Evolutionary conservation across 306 rosid genomes (phyloP), one percentile per base, ranked within the genome.

Genomic region (Herpetospermum pedunculosum): DNA sequence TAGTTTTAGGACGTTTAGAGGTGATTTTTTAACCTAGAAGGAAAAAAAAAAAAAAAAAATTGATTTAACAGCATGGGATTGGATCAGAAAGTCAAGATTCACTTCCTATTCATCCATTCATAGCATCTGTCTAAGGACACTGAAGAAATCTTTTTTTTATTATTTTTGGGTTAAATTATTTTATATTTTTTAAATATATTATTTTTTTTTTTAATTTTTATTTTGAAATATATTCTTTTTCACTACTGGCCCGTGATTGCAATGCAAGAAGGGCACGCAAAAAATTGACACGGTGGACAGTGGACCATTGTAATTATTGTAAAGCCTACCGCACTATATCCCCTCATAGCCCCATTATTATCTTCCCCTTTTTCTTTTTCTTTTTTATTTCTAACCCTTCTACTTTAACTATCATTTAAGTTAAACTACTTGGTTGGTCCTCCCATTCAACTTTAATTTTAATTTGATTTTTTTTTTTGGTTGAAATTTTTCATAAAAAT

Each of bases 251-350:
- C 73, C 73, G 52, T 65, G 72, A 65, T 65, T 65, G 72, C 8
- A 40, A 67, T 35, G 52, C 72, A 23, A 23, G 71, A 37, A 64
- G n/a, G 32, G 32, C 49, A 37, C 49, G 49, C 49, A n/a, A 64
- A 25, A 65, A 10, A 41, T 5, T 15, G 9, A 63, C 34, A 67
- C 35, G 37, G 21, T 41, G 73, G 34, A 18, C 10, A 40, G 72
- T 65, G 72, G 73, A 67, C 73, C 73, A 67, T 67, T 2, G 19
- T 41, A 67, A 67, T 67, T 67, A 67, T 41, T 67, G 73, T 67
- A 67, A 67, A 67, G 73, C 35, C 35, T 25, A 67, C 73, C 73
- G 53, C 73, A 67, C 53, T 67, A 21, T 25, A 41, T 37, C 50
- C 40, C 32, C 72, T 23, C 72, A 21, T 67, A 23, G 19, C 11